Evolutionary conservation across 2,329 filamentous ascomycete genomes (phyloP), one percentile per base, ranked within the genome.

Genomic region (Alternaria postmessia): DNA sequence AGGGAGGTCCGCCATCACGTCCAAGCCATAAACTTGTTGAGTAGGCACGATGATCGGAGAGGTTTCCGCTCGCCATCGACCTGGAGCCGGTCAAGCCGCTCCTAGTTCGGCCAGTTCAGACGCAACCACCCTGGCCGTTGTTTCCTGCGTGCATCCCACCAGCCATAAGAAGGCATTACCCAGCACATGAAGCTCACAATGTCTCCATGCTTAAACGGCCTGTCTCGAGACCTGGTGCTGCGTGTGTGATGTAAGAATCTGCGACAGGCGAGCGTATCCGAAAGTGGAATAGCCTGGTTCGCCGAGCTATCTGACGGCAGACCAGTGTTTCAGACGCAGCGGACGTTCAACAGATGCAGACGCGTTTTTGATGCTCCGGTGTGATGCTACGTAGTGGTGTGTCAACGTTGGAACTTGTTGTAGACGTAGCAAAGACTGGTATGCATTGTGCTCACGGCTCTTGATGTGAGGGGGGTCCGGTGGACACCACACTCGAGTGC

Each of bases 161-260:
- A 46, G 47, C 55, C 52, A 36, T 48, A 51, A 56, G 43, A 30
- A 49, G 43, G 42, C 49, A 54, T 41, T 28, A 43, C 28, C 41
- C 54, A 48, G 46, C 24, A 52, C 49, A 38, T 65, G 61, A 61
- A 59, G 64, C 54, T 51, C 59, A 38, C 55, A 59, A 54, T 58
- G 69, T 70, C 66, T 67, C 64, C 54, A 26, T 28, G 18, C 28
- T 36, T 51, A 63, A 63, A 51, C 57, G 54, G 58, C 51, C 56
- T 61, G 62, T 66, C 63, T 65, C 63, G 62, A 63, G 57, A 58
- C 57, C 30, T 46, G 34, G 53, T 47, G 47, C 51, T 54, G 55
- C 58, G 44, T 48, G 39, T 61, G 61, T 56, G 56, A 63, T 51
- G 58, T 51, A 43, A 54, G n/a, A 54, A 54, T 51, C 57, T 65